Base-by-base conservation (phyloP, 768 basidiomycete species). In the Boletus sp. region DNA sequence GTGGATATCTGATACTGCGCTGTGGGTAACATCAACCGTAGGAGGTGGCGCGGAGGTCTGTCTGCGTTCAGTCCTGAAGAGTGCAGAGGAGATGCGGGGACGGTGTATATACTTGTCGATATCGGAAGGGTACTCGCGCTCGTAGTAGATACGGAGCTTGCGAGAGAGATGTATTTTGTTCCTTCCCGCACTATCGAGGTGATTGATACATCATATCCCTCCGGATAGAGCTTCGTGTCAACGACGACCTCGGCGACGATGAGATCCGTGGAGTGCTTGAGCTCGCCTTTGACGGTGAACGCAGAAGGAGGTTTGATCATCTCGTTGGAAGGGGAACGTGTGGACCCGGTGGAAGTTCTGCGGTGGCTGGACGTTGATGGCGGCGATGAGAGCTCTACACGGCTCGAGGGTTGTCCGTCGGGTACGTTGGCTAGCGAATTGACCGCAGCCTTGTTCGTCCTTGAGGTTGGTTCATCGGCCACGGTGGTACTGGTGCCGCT, bases 41-140 rank as follows among this genome's bases (percentile, higher is more conserved):
- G 60, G 46, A 97, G 72, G 72, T 97, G 93, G 45, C 92, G 81
- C 3, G 79, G 78, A 8, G 82, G 77, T 35, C 73, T 71, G 57
- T 80, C 79, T 17, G 71, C 68, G 55, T 83, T 82, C 37, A 87
- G 76, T 29, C 77, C 81, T 37, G 90, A 87, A 20, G 92, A 90
- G 63, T 90, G 90, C 55, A 92, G 74, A 11, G 92, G 84, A 20
- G 92, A 94, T 2, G 86, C 83, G 0, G 95, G 92, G 52, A 96
- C 80, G 1, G 87, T 89, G 67, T 90, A 82, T 14, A 94, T 76
- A 5, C 79, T 78, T 56, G 82, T 82, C 29, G 71, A 69, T 59
- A 90, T 74, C 15, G 84, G 90, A 30, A 85, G 78, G 36, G 62
- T 74, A 29, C 15, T 49, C 20, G 51, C 12, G 39, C 42, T 55